Percentiles rank a stretch among this genome's conserved stretches.
phyloP scores from a whole-genome alignment of 257 asterid species.

The Penstemon eatonii region DNA sequence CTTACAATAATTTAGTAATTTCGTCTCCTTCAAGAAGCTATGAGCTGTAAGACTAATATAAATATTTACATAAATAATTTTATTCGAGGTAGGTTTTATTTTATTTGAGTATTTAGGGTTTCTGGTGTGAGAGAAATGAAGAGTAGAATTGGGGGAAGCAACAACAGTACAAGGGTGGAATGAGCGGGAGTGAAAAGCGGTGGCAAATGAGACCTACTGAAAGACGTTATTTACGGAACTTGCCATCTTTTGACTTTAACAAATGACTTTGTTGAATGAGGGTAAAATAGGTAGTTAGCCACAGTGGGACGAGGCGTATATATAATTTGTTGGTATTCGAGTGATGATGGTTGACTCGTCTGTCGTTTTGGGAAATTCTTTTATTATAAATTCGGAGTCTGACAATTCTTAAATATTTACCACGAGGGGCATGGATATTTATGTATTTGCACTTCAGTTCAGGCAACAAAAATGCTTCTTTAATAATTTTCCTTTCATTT shows the following conservation, averaged over 20 bases:
- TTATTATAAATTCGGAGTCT: background rate
- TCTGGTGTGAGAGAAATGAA: constrained; percentile 21
- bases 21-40: constrained; percentile 14
- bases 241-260: constrained; percentile 33
- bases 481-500: background rate
- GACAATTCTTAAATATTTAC: constrained; percentile 3
- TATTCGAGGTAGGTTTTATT: background rate
- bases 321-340: constrained; percentile 39
- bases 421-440: constrained; percentile 9
- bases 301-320: constrained; percentile 27
- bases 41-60: constrained; percentile 11
- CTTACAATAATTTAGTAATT: background rate
- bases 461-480: background rate
- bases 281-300: constrained; percentile 30
- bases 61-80: background rate
- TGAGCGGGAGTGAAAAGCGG: constrained; percentile 50
- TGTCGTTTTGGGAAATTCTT: background rate
- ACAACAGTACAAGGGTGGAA: constrained; percentile 29
- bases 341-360: constrained; percentile 22
- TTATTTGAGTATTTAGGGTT: constrained; percentile 48
- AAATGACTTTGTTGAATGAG: constrained; percentile 5
- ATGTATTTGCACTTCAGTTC: constrained; percentile 4
- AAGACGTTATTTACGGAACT: constrained; percentile 28
- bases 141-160: constrained; percentile 31
- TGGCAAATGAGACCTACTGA: constrained; percentile 19